A percentile compares a stretch with the other conserved stretches of the same genome.
These are phyloP conservation scores for Agaricus sinodeliciosus DNA, from an alignment of 768 basidiomycete species.

Conservation along the genomic window DNA sequence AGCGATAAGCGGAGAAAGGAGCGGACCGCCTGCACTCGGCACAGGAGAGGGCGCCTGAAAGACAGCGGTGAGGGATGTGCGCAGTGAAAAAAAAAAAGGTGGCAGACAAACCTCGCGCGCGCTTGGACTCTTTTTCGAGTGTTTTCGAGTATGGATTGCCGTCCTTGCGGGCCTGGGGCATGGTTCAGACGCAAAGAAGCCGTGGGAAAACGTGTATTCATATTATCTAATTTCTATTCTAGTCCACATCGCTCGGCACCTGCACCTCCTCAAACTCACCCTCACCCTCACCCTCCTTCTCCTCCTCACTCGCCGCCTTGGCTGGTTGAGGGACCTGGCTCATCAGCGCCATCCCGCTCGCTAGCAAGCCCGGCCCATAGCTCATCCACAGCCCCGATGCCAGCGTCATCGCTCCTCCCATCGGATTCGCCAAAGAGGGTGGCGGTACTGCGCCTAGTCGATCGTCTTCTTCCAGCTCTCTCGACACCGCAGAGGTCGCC, in stretches of 20 bases:
- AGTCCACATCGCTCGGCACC: conserved; percentile 66
- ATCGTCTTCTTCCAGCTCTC: conserved; percentile 5
- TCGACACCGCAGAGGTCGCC: not conserved
- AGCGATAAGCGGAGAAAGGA: not conserved
- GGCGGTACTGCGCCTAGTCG: conserved; percentile 17
- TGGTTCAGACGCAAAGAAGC: conserved; percentile 18
- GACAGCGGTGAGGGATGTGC: not conserved
- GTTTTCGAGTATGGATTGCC: conserved; percentile 34
- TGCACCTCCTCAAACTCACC: conserved; percentile 64
- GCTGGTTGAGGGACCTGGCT: not conserved
- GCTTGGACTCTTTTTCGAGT: conserved; percentile 62
- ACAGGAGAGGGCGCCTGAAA: conserved; percentile 44
- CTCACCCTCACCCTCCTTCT: conserved; percentile 30
- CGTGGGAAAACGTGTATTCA: conserved; percentile 27
- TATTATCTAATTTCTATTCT: conserved; percentile 36
- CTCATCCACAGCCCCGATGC: conserved; percentile 67
- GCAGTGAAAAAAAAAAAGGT: not conserved
- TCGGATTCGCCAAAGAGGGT: conserved; percentile 44
- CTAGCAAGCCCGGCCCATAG: conserved; percentile 69
- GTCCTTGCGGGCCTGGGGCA: conserved; percentile 36
- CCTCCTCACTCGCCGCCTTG: conserved; percentile 38
- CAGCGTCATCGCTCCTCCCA: conserved; percentile 60
- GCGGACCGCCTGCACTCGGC: conserved; percentile 59
- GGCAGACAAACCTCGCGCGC: conserved; percentile 41
- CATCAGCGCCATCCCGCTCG: conserved; percentile 59